Percentiles rank a stretch among this genome's conserved stretches.
These are phyloP conservation scores for Aspergillus pseudotamarii DNA, from an alignment of 2,329 filamentous ascomycete genomes.

Conservation along the genomic window DNA sequence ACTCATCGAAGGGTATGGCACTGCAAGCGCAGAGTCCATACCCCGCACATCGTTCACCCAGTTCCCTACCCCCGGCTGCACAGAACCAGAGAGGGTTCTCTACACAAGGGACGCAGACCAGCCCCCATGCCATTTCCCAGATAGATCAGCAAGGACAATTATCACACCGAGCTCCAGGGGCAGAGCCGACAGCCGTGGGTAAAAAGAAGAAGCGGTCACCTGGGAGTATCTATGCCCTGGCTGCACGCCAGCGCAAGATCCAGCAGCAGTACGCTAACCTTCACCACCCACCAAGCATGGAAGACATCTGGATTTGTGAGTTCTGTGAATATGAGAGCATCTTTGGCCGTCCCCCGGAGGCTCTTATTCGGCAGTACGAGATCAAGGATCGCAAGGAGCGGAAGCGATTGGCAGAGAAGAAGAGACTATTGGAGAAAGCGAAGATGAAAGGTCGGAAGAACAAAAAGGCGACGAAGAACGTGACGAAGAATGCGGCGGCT, in stretches of 20 bases:
- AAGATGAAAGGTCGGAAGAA: constrained; percentile 91
- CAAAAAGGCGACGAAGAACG: constrained; percentile 76
- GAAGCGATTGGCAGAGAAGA: constrained; percentile 82
- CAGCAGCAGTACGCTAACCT: constrained; percentile 77
- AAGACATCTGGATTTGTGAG: constrained; percentile 93
- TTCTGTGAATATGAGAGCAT: constrained; percentile 98
- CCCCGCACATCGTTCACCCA: constrained; percentile 38
- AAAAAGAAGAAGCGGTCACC: constrained; percentile 69
- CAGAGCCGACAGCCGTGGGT: constrained; percentile 51
- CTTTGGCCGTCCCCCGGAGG: constrained; percentile 82
- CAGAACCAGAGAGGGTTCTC: constrained; percentile 47
- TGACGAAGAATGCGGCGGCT: constrained; percentile 50
- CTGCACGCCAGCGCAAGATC: constrained; percentile 75
- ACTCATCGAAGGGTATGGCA: constrained; percentile 76
- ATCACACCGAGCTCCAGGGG: constrained; percentile 42
- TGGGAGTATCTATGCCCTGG: constrained; percentile 71
- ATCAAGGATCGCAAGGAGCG: constrained; percentile 87
- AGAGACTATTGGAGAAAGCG: constrained; percentile 83
- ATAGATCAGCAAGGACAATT: constrained; percentile 32
- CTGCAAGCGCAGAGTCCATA: constrained; percentile 66
- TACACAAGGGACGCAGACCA: constrained; percentile 60
- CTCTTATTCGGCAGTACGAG: constrained; percentile 88
- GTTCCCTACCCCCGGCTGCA: constrained; percentile 33
- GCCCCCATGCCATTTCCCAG: constrained; percentile 49
- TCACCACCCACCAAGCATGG: constrained; percentile 68